phyloP scores from a whole-genome alignment of 305 asterid species.

The Fraxinus ornus region DNA sequence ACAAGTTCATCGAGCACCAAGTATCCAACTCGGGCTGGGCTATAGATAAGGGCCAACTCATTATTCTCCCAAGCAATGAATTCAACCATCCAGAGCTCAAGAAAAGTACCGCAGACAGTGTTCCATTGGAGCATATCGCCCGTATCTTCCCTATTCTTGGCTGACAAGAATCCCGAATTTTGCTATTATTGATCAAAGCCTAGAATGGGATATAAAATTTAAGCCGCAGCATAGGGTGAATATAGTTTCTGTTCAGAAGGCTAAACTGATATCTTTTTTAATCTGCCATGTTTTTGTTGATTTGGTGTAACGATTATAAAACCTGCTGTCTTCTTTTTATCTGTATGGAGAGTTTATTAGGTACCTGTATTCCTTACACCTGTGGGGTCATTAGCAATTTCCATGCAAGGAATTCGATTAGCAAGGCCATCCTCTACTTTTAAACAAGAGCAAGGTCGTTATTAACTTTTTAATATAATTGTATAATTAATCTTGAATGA shows the following conservation, averaged over 20 bases:
- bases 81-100: slow-evolving; percentile 75
- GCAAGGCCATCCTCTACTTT: background rate
- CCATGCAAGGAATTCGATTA: background rate
- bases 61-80: slow-evolving; percentile 59
- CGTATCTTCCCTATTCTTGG: slow-evolving; percentile 76
- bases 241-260: background rate
- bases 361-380: background rate
- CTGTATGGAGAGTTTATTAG: background rate
- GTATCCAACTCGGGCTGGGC: slow-evolving; percentile 49
- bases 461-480: background rate
- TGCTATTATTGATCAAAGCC: slow-evolving; percentile 1
- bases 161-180: slow-evolving; percentile 25
- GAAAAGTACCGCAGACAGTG: slow-evolving; percentile 58
- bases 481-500: background rate
- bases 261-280: background rate
- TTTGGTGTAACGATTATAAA: background rate
- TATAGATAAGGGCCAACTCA: slow-evolving; percentile 51
- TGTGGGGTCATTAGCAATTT: background rate
- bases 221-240: background rate
- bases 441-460: background rate
- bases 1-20: slow-evolving; percentile 64
- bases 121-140: slow-evolving; percentile 65
- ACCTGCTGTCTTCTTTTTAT: background rate
- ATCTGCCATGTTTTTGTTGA: background rate
- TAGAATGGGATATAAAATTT: background rate